Evolutionary conservation across 352 stramenopile species (phyloP), one percentile per base, ranked within the genome.

Genomic region (Pythium monospermum): DNA sequence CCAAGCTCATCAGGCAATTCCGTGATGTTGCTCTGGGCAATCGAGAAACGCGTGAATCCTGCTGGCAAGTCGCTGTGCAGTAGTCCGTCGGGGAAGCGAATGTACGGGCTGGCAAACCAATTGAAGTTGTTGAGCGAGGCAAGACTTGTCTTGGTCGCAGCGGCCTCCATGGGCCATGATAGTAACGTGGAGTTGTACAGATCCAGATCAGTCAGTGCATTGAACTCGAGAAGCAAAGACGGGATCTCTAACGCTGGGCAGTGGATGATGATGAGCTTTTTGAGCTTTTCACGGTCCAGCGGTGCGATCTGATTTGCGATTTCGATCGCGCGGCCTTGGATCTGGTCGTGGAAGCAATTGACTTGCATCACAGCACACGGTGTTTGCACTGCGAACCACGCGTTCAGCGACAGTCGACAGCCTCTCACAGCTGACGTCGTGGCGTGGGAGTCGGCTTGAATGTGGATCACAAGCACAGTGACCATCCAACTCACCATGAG

Each of bases 311-410:
- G 21, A 1, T 12, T 5, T 8, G 48, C 27, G 32, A 64, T 57
- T 1, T 64, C 40, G 6, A 27, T 13, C 2, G 41, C 25, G 12
- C 33, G 49, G 0, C 56, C 48, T 8, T 31, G 15, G 27, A 49
- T 38, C n/a, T 19, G 10, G n/a, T 37, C 35, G 4, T 35, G 47
- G 18, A 54, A 35, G 21, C 56, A 64, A 13, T 64, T 57, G 37
- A 64, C 49, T 23, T 64, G 56, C 33, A 64, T 49, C 5, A 64
- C 56, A 7, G 47, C 47, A 21, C 56, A 64, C 8, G 56, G 56
- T 19, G 27, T 28, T 12, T 43, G 22, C 8, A 23, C 16, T 1
- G 41, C 48, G 32, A 32, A 19, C 56, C 56, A 64, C 3, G 48
- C 28, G 13, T 44, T 26, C 6, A 64, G 19, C 2, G 26, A 35